Evolutionary conservation across 257 asterid genomes (phyloP).

Genomic region (Forsythia viridissima): DNA sequence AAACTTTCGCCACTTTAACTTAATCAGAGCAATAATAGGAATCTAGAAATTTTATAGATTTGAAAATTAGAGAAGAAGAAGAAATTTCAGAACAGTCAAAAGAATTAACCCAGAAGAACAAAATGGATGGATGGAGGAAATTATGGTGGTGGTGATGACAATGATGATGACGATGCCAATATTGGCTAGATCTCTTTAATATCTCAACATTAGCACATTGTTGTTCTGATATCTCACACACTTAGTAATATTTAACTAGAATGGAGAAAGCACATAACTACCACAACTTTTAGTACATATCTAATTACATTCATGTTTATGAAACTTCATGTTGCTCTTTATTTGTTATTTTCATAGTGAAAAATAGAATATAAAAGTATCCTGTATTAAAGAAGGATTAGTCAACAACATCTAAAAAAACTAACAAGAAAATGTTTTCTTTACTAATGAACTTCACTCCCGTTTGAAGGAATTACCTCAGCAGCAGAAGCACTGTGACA

Average conservation of each 20-base stretch:
- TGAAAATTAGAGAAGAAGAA: background rate
- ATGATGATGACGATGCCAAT: background rate
- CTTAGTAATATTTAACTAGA: background rate
- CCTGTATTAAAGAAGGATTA: no score
- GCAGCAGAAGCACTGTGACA: constrained; percentile 40
- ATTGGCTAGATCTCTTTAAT: background rate
- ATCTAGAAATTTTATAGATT: no score
- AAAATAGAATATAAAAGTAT: no score
- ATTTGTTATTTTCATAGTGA: no score
- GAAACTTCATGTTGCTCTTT: background rate
- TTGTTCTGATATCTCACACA: background rate
- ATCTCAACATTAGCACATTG: background rate
- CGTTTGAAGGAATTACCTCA: constrained; percentile 37
- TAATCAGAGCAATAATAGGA: background rate
- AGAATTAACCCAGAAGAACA: background rate
- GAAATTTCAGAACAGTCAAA: background rate
- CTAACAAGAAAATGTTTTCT: no score
- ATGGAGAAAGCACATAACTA: background rate
- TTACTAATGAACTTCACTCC: background rate
- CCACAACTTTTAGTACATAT: background rate
- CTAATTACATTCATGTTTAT: background rate
- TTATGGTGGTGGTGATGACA: background rate
- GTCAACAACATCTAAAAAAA: no score
- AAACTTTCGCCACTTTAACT: background rate
- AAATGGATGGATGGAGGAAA: no score